phyloP scores from a whole-genome alignment of 768 basidiomycete genomes.

The Termitomyces sp. region DNA sequence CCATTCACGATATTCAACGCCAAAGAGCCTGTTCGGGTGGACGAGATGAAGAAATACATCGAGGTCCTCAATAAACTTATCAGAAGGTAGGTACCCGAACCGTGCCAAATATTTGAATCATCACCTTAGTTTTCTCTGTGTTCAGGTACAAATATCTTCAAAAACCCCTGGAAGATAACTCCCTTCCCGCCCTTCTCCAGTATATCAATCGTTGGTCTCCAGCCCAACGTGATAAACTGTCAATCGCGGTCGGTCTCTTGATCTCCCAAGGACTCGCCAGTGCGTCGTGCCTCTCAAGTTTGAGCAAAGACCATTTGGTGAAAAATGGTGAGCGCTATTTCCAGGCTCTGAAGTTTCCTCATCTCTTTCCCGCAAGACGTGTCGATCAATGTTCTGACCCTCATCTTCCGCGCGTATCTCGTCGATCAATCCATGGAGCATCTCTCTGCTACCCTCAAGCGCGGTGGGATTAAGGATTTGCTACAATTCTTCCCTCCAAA shows the following conservation, averaged over 20 bases:
- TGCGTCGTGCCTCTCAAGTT: conserved; percentile 69
- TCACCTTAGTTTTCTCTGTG: not conserved
- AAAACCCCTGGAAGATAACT: conserved; percentile 85
- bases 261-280: conserved; percentile 80
- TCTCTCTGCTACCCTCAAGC: conserved; percentile 74
- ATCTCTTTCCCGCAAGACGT: conserved; percentile 46
- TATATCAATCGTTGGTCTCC: conserved; percentile 83
- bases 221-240: conserved; percentile 76
- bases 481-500: conserved; percentile 83
- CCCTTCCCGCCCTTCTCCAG: conserved; percentile 82
- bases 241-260: conserved; percentile 75
- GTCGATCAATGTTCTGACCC: conserved; percentile 68
- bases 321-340: conserved; percentile 70
- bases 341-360: not conserved
- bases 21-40: conserved; percentile 70
- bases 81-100: conserved; percentile 75
- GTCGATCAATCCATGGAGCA: conserved; percentile 86
- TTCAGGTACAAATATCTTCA: conserved; percentile 97
- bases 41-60: conserved; percentile 88
- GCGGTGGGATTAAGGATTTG: conserved; percentile 82
- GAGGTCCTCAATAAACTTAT: conserved; percentile 96
- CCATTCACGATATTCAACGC: conserved; percentile 88
- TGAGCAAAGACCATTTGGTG: conserved; percentile 91
- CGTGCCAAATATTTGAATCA: not conserved
- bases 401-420: conserved; percentile 80